phyloP scores from a whole-genome alignment of 257 asterid genomes.

The Solanum tarijense region DNA sequence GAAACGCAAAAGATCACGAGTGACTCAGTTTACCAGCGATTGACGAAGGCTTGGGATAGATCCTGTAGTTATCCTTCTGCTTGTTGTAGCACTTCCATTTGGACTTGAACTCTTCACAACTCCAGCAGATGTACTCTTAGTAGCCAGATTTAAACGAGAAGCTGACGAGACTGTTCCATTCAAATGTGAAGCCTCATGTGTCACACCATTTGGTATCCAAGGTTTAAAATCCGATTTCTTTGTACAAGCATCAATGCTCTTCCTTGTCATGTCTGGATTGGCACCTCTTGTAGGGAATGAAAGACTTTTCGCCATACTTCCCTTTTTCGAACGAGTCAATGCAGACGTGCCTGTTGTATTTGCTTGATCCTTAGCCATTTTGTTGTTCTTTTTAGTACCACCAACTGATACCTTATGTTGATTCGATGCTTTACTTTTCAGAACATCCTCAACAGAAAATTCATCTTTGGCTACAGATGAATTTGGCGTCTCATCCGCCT shows the following conservation, averaged over 20 bases:
- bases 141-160: neutral
- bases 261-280: slow-evolving; percentile 37
- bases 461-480: slow-evolving; percentile 15
- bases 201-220: slow-evolving; percentile 22
- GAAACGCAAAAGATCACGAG: neutral
- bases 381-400: slow-evolving; percentile 21
- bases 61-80: slow-evolving; percentile 30
- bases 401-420: neutral
- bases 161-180: slow-evolving; percentile 2
- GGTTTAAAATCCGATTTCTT: slow-evolving; percentile 29
- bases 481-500: slow-evolving; percentile 18
- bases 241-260: slow-evolving; percentile 42
- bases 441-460: slow-evolving; percentile 9
- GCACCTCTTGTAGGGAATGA: slow-evolving; percentile 54
- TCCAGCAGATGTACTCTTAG: slow-evolving; percentile 1
- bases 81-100: slow-evolving; percentile 4
- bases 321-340: slow-evolving; percentile 34
- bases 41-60: slow-evolving; percentile 25
- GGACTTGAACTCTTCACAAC: neutral
- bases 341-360: slow-evolving; percentile 29
- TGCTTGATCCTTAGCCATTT: slow-evolving; percentile 23
- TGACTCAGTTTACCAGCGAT: slow-evolving; percentile 24
- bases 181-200: neutral
- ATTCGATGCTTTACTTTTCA: slow-evolving; percentile 16
- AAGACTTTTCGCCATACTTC: slow-evolving; percentile 47